phyloP scores from a whole-genome alignment of 495 filamentous ascomycete species.

The Penicillium maclennaniae region DNA sequence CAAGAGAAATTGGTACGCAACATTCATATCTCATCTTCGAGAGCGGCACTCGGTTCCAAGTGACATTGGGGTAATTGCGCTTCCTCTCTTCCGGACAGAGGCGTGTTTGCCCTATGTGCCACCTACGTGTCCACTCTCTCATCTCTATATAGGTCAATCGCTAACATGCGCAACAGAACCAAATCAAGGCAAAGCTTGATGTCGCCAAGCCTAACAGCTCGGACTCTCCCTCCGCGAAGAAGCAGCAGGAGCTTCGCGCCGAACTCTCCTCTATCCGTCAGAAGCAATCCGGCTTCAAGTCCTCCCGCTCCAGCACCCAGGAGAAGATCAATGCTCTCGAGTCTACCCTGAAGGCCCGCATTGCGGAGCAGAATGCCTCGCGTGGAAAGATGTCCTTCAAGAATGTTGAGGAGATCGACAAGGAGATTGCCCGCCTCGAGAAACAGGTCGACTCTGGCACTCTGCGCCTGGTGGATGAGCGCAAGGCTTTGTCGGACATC shows the following conservation, averaged over 20 bases:
- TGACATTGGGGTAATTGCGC: neutral
- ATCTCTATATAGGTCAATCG: neutral
- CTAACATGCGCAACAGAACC: constrained; percentile 54
- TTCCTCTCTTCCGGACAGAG: neutral
- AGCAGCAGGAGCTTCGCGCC: constrained; percentile 73
- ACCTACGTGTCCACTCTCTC: neutral
- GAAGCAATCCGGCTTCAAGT: constrained; percentile 82
- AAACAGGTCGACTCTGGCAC: constrained; percentile 78
- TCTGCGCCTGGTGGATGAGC: constrained; percentile 95
- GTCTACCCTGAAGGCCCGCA: constrained; percentile 71
- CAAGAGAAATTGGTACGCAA: constrained; percentile 73
- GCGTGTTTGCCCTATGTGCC: neutral
- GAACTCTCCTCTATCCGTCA: constrained; percentile 68
- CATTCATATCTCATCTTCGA: neutral
- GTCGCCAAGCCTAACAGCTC: constrained; percentile 69
- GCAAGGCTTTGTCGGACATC: constrained; percentile 82
- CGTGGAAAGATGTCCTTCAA: constrained; percentile 75
- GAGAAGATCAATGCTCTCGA: constrained; percentile 87
- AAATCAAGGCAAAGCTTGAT: constrained; percentile 80
- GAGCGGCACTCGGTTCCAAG: neutral
- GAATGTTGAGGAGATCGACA: constrained; percentile 81
- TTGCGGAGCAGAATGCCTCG: constrained; percentile 80
- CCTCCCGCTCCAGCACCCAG: constrained; percentile 63
- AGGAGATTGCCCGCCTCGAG: constrained; percentile 73
- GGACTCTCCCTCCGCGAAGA: constrained; percentile 68